phyloP scores from a whole-genome alignment of 1,139 yeast species.

The Hemisphaericaspora subhashii region DNA sequence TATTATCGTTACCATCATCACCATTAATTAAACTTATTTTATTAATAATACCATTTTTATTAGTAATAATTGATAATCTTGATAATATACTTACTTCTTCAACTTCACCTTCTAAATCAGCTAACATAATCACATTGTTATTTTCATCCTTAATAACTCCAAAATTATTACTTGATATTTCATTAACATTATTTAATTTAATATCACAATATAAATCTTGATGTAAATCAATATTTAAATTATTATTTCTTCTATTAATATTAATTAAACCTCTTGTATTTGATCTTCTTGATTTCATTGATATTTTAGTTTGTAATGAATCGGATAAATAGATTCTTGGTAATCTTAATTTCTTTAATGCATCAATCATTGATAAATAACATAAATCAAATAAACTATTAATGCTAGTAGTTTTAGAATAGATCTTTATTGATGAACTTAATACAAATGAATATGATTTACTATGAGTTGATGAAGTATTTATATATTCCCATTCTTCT shows the following conservation, averaged over 20 bases:
- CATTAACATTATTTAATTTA: conserved; percentile 30
- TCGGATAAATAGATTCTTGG: conserved; percentile 71
- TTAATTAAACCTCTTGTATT: conserved; percentile 43
- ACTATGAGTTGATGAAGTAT: conserved; percentile 15
- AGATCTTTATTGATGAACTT: conserved; percentile 73
- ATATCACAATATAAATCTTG: conserved; percentile 28
- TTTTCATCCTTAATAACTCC: conserved; percentile 49
- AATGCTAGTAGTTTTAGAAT: conserved; percentile 44
- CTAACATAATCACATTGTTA: conserved; percentile 44
- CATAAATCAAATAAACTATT: conserved; percentile 83
- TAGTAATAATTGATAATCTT: conserved; percentile 38
- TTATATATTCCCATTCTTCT: conserved; percentile 18
- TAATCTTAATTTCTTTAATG: conserved; percentile 57
- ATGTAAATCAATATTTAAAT: conserved; percentile 29
- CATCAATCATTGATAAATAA: conserved; percentile 67
- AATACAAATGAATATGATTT: conserved; percentile 62
- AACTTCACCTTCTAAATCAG: conserved; percentile 79
- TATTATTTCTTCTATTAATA: conserved; percentile 38
- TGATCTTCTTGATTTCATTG: conserved; percentile 46
- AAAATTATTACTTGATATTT: conserved; percentile 62
- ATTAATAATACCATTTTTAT: conserved; percentile 17
- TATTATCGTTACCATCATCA: conserved; percentile 20
- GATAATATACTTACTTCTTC: conserved; percentile 58
- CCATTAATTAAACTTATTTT: conserved; percentile 23
- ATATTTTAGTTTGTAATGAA: conserved; percentile 46